Evolutionary conservation across 2,329 filamentous ascomycete species (phyloP).

Genomic region (Sarocladium oryzae): DNA sequence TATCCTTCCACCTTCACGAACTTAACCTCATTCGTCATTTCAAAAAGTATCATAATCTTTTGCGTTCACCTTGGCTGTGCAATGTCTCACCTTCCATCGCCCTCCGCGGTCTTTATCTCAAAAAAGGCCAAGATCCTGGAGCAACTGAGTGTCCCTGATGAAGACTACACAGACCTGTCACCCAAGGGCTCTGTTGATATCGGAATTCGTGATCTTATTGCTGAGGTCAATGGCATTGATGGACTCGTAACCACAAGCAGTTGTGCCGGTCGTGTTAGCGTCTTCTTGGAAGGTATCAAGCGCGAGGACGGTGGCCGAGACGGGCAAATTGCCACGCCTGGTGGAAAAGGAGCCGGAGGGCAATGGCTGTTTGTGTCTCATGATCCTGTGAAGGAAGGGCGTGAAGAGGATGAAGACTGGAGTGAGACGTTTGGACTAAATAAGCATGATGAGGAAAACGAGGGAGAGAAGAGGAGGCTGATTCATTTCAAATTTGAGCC

Average conservation of each 20-base stretch:
- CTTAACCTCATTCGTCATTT: not conserved
- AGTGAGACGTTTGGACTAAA: slow-evolving; percentile 21
- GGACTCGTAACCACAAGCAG: slow-evolving; percentile 89
- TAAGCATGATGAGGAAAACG: slow-evolving; percentile 15
- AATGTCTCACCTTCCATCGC: slow-evolving; percentile 25
- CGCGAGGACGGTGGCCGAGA: slow-evolving; percentile 15
- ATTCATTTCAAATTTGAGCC: slow-evolving; percentile 92
- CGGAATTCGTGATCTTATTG: slow-evolving; percentile 70
- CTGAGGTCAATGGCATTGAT: slow-evolving; percentile 65
- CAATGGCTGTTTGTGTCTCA: slow-evolving; percentile 87
- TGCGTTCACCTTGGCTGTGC: not conserved
- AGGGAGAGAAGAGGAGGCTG: slow-evolving; percentile 33
- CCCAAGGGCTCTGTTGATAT: slow-evolving; percentile 84
- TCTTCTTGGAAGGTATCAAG: slow-evolving; percentile 77
- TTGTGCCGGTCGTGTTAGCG: slow-evolving; percentile 79
- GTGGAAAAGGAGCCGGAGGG: slow-evolving; percentile 80
- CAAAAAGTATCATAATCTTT: not conserved
- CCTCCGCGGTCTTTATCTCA: slow-evolving; percentile 37
- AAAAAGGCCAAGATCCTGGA: slow-evolving; percentile 70
- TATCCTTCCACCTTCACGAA: not conserved
- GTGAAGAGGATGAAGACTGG: slow-evolving; percentile 24
- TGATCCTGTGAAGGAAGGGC: slow-evolving; percentile 48
- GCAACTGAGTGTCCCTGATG: slow-evolving; percentile 60
- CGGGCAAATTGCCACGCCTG: slow-evolving; percentile 50
- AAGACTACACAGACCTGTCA: slow-evolving; percentile 73